phyloP scores from a whole-genome alignment of 2,329 filamentous ascomycete species.

The Cadophora malorum region DNA sequence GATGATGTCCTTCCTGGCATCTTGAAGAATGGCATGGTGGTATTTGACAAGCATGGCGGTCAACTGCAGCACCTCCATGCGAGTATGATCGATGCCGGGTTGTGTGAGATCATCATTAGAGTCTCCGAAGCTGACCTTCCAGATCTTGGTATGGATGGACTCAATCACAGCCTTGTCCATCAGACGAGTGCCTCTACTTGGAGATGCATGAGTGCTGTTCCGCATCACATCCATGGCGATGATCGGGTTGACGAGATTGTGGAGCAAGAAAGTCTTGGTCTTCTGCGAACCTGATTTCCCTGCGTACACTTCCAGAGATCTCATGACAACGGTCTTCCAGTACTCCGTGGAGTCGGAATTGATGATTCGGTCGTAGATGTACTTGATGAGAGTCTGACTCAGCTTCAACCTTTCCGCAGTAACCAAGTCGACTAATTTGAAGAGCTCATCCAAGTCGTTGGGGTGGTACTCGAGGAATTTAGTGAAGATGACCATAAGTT shows the following conservation, averaged over 20 bases:
- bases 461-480: constrained; percentile 78
- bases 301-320: constrained; percentile 87
- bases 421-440: constrained; percentile 82
- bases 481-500: constrained; percentile 84
- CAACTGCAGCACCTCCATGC: constrained; percentile 94
- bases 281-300: constrained; percentile 80
- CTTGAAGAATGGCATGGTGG: constrained; percentile 84
- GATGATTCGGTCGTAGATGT: constrained; percentile 86
- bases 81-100: constrained; percentile 89
- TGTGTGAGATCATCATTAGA: constrained; percentile 82
- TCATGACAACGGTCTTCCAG: constrained; percentile 80
- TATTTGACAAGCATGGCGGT: constrained; percentile 97
- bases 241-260: constrained; percentile 93
- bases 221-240: constrained; percentile 95
- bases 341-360: constrained; percentile 84
- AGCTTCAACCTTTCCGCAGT: constrained; percentile 83
- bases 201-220: constrained; percentile 67
- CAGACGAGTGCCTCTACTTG: constrained; percentile 68
- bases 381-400: constrained; percentile 76
- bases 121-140: constrained; percentile 87
- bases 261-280: constrained; percentile 91
- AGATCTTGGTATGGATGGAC: constrained; percentile 88
- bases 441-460: constrained; percentile 81
- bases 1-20: constrained; percentile 95
- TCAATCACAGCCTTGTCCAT: constrained; percentile 90